Conservation (phyloP, 169 alveolate species). For the Eimeria maxima region DNA sequence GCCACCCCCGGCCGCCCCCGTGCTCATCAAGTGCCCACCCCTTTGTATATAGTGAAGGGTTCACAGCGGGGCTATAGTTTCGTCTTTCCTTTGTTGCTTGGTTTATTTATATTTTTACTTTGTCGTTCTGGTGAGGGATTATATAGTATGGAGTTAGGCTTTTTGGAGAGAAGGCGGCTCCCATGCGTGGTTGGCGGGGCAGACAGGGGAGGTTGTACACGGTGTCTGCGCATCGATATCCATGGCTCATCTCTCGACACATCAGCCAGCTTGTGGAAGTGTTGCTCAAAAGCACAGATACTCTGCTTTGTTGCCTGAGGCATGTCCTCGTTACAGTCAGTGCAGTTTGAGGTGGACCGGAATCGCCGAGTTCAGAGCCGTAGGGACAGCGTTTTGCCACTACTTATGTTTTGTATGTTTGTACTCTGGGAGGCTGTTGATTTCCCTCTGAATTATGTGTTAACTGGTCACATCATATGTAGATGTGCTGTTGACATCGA, state of each 20-base stretch:
- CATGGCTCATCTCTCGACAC: background rate
- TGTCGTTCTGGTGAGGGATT: background rate
- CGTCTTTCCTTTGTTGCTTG: background rate
- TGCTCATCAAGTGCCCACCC: no score
- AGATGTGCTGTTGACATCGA: background rate
- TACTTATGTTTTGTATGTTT: background rate
- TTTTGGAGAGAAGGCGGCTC: background rate
- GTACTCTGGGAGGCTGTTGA: no score
- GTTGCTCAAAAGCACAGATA: background rate
- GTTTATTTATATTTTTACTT: background rate
- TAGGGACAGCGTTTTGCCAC: background rate
- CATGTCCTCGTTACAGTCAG: background rate
- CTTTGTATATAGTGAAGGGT: background rate
- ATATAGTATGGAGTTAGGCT: background rate
- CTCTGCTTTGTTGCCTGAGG: background rate
- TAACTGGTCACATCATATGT: background rate
- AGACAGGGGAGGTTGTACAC: conserved; percentile 8
- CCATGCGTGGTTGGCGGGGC: background rate
- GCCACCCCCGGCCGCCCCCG: no score
- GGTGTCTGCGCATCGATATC: conserved; percentile 32
- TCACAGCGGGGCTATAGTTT: background rate
- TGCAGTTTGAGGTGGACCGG: background rate
- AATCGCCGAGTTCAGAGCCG: background rate
- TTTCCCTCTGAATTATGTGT: background rate
- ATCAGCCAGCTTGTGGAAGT: background rate